These are phyloP conservation scores for Schoenoplectus tabernaemontani DNA, from an alignment of 202 grass and related monocot species.

Conservation along the genomic window DNA sequence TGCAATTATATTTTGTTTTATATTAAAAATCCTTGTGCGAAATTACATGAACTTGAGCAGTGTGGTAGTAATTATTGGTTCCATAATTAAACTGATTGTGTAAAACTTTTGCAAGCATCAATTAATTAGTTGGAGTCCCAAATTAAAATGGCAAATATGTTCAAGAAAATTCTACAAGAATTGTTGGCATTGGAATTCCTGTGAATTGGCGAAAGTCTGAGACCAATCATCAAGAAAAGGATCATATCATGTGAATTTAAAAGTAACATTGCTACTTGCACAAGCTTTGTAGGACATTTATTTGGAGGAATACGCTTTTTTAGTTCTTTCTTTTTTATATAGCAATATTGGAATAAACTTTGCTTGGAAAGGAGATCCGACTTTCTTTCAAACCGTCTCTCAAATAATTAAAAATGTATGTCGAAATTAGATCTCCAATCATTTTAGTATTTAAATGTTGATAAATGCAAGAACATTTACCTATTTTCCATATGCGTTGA, in stretches of 20 bases:
- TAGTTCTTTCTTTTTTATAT: background rate
- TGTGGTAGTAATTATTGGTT: too few relatives aligned
- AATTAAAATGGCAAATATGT: too few relatives aligned
- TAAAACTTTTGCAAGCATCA: background rate
- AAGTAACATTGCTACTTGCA: constrained; percentile 37
- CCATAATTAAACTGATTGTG: background rate
- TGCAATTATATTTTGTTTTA: too few relatives aligned
- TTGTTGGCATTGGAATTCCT: background rate
- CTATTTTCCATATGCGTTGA: too few relatives aligned
- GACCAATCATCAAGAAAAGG: constrained; percentile 30
- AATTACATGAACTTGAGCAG: too few relatives aligned
- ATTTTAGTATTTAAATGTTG: too few relatives aligned
- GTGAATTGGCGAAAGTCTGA: background rate
- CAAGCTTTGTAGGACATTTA: constrained; percentile 35
- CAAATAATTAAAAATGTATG: background rate
- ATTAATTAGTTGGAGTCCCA: too few relatives aligned
- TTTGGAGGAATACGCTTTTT: constrained; percentile 9
- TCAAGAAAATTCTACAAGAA: background rate
- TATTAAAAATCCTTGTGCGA: too few relatives aligned
- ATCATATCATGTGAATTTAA: constrained; percentile 40
- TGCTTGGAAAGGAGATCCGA: constrained; percentile 3
- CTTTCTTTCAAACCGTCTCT: constrained; percentile 6
- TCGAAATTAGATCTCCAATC: too few relatives aligned
- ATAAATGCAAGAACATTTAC: too few relatives aligned
- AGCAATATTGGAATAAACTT: background rate